Evolutionary conservation across 345 rosid genomes (phyloP).

Genomic region (Mercurialis annua): DNA sequence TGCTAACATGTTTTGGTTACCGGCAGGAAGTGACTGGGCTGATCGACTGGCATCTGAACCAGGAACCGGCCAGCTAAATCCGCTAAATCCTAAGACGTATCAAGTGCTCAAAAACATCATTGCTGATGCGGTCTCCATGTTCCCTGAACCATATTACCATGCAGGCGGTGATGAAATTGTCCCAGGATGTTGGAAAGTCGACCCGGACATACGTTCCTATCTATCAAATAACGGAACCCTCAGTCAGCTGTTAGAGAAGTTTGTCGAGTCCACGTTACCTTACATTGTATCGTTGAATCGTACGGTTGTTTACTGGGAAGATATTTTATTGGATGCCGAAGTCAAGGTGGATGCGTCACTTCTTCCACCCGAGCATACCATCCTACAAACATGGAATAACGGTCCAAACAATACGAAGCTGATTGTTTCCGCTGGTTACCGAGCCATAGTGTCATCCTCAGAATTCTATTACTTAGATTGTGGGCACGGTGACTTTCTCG

Average conservation of each 20-base stretch:
- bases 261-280: slow-evolving; percentile 54
- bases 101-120: slow-evolving; percentile 62
- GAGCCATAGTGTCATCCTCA: slow-evolving; percentile 74
- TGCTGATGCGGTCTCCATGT: slow-evolving; percentile 38
- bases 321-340: slow-evolving; percentile 48
- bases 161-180: slow-evolving; percentile 72
- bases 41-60: slow-evolving; percentile 80
- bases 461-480: slow-evolving; percentile 85
- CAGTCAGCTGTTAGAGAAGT: slow-evolving; percentile 61
- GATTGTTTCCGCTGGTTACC: slow-evolving; percentile 66
- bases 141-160: slow-evolving; percentile 75
- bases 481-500: slow-evolving; percentile 67
- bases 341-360: slow-evolving; percentile 47
- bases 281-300: slow-evolving; percentile 65
- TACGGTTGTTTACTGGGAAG: slow-evolving; percentile 85
- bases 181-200: slow-evolving; percentile 83
- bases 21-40: slow-evolving; percentile 46
- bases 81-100: slow-evolving; percentile 66
- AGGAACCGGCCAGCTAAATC: slow-evolving; percentile 84
- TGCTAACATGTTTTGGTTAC: slow-evolving; percentile 91
- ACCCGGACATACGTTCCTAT: slow-evolving; percentile 53
- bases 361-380: slow-evolving; percentile 55
- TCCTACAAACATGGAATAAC: slow-evolving; percentile 84
- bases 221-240: slow-evolving; percentile 60
- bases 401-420: slow-evolving; percentile 65